Evolutionary conservation across 768 basidiomycete genomes (phyloP).

Genomic region (Lyophyllum decastes): DNA sequence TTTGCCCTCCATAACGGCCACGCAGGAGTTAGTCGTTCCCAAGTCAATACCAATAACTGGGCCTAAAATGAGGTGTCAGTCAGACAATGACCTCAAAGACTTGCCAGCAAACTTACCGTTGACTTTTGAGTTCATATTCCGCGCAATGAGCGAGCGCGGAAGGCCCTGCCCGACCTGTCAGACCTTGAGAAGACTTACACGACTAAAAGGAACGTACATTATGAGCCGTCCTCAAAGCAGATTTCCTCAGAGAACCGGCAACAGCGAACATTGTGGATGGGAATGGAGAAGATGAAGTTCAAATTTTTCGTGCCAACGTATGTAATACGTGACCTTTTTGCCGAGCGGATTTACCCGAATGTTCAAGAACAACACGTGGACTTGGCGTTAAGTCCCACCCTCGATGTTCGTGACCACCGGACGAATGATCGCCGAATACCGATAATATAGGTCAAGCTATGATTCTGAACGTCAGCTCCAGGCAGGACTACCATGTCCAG

Average conservation of each 20-base stretch:
- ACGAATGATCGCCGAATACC: constrained; percentile 6
- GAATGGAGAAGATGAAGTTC: constrained; percentile 37
- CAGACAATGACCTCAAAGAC: constrained; percentile 3
- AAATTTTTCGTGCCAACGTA: constrained; percentile 47
- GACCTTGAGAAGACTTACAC: not conserved
- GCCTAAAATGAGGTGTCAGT: constrained; percentile 38
- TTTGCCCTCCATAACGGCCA: constrained; percentile 95
- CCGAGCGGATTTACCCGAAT: constrained; percentile 41
- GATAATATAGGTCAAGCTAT: too few species aligned
- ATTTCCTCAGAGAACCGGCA: constrained; percentile 63
- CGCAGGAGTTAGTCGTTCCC: constrained; percentile 92
- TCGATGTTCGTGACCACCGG: not conserved
- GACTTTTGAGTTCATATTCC: constrained; percentile 97
- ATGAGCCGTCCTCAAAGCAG: constrained; percentile 56
- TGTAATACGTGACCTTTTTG: constrained; percentile 31
- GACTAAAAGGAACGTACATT: constrained; percentile 49
- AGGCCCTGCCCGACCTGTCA: constrained; percentile 45
- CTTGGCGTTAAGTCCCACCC: not conserved
- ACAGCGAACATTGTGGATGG: constrained; percentile 71
- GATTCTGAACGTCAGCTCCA: too few species aligned
- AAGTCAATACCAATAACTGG: constrained; percentile 97
- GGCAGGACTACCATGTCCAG: constrained; percentile 25
- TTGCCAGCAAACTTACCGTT: constrained; percentile 53
- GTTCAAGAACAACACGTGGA: constrained; percentile 35
- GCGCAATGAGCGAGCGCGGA: constrained; percentile 74